These are phyloP conservation scores for Zygosaccharomyces lentus DNA, from an alignment of 805 yeast genomes.

Conservation along the genomic window DNA sequence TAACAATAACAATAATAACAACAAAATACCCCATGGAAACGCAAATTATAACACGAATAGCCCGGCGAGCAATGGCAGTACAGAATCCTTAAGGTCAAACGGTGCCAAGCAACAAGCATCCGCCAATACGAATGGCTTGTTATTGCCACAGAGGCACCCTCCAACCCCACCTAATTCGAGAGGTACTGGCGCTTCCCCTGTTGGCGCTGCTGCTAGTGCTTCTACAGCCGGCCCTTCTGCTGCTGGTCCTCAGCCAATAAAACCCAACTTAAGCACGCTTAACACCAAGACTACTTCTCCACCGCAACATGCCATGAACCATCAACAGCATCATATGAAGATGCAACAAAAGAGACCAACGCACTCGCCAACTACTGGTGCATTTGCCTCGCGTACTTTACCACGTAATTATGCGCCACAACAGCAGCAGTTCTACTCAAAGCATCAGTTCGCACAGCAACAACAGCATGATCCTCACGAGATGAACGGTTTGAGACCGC, in stretches of 20 bases:
- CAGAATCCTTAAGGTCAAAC: slow-evolving; percentile 3
- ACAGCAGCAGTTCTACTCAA: slow-evolving; percentile 16
- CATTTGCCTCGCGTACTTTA: slow-evolving; percentile 6
- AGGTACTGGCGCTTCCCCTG: slow-evolving; percentile 2
- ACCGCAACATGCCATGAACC: slow-evolving; percentile 9
- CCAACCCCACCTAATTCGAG: slow-evolving; percentile 27
- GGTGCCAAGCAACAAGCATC: slow-evolving; percentile 7
- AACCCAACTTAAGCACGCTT: slow-evolving; percentile 5
- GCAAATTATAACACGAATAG: not conserved
- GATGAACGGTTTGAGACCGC: slow-evolving; percentile 18
- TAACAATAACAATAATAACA: slow-evolving; percentile 2
- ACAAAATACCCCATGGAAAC: slow-evolving; percentile 2
- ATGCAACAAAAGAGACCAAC: slow-evolving; percentile 8
- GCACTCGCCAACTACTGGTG: slow-evolving; percentile 8
- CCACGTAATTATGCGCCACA: slow-evolving; percentile 9
- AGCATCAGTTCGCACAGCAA: slow-evolving; percentile 23
- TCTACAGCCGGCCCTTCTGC: slow-evolving; percentile 2
- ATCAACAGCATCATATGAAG: slow-evolving; percentile 10
- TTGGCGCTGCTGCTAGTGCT: slow-evolving; percentile 3
- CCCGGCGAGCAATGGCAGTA: slow-evolving; percentile 2
- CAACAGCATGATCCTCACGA: slow-evolving; percentile 19
- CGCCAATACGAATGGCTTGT: slow-evolving; percentile 17
- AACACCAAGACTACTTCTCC: slow-evolving; percentile 8
- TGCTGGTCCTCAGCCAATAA: slow-evolving; percentile 1
- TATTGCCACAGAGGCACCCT: slow-evolving; percentile 28